phyloP scores from a whole-genome alignment of 345 rosid species.

The Syzygium jambos region DNA sequence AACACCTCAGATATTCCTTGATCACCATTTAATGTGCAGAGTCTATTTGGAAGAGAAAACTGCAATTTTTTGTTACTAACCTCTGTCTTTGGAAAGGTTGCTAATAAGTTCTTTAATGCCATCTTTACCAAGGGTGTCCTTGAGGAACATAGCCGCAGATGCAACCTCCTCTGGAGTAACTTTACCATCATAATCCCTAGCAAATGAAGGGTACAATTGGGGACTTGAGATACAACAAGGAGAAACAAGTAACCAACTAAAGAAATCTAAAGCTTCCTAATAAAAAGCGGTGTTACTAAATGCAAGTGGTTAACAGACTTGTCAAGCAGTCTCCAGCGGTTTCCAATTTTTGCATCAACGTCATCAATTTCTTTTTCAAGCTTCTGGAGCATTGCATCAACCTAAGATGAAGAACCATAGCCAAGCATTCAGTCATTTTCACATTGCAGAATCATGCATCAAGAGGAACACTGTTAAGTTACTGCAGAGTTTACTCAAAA shows the following conservation, averaged over 20 bases:
- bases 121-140: constrained; percentile 79
- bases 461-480: not conserved
- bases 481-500: not conserved
- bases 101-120: constrained; percentile 85
- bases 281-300: not conserved
- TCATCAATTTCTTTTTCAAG: constrained; percentile 96
- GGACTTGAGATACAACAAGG: not conserved
- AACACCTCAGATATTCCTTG: not conserved
- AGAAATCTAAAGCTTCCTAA: not conserved
- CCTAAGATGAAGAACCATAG: constrained; percentile 33
- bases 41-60: not conserved
- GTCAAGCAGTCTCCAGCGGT: constrained; percentile 85
- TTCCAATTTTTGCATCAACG: constrained; percentile 94
- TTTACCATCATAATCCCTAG: constrained; percentile 92
- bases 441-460: not conserved
- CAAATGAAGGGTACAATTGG: constrained; percentile 2
- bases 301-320: constrained; percentile 35
- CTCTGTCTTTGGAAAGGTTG: constrained; percentile 84
- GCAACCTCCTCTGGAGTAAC: constrained; percentile 95
- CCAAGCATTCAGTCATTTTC: not conserved
- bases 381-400: constrained; percentile 91
- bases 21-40: not conserved
- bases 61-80: constrained; percentile 24
- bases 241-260: not conserved
- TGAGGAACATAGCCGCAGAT: constrained; percentile 72